Evolutionary conservation across 108 stramenopile genomes (phyloP).

Genomic region (Fragilariopsis cylindrus): DNA sequence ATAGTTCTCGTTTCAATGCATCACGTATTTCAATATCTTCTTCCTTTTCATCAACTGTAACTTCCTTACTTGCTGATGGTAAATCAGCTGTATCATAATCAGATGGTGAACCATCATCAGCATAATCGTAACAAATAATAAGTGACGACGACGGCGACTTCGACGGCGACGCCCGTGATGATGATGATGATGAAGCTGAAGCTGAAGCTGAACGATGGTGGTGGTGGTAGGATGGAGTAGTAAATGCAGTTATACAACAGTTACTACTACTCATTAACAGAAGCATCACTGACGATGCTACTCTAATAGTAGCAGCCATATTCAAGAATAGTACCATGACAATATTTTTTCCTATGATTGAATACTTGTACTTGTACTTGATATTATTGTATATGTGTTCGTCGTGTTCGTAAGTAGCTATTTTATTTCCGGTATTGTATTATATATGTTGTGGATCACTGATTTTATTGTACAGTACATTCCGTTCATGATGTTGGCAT

Average conservation of each 20-base stretch:
- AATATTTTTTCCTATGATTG: too few species aligned
- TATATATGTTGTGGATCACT: too few species aligned
- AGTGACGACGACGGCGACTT: neutral
- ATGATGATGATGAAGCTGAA: neutral
- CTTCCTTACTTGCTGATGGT: conserved; percentile 35
- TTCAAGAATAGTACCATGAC: too few species aligned
- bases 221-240: too few species aligned
- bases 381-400: too few species aligned
- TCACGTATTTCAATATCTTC: conserved; percentile 76
- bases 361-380: too few species aligned
- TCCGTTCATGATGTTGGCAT: too few species aligned
- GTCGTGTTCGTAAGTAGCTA: too few species aligned
- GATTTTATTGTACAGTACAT: too few species aligned
- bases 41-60: conserved; percentile 67
- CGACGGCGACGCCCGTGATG: neutral
- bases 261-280: neutral
- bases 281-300: neutral
- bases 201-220: too few species aligned
- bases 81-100: conserved; percentile 46
- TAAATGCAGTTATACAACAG: neutral
- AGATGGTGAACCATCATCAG: conserved; percentile 35
- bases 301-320: neutral
- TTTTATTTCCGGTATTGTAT: too few species aligned
- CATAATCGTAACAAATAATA: conserved; percentile 20
- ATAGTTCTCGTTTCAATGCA: conserved; percentile 76